Evolutionary conservation across 108 stramenopile species (phyloP), one percentile per base, ranked within the genome.

Genomic region (Nitzschia inconspicua): DNA sequence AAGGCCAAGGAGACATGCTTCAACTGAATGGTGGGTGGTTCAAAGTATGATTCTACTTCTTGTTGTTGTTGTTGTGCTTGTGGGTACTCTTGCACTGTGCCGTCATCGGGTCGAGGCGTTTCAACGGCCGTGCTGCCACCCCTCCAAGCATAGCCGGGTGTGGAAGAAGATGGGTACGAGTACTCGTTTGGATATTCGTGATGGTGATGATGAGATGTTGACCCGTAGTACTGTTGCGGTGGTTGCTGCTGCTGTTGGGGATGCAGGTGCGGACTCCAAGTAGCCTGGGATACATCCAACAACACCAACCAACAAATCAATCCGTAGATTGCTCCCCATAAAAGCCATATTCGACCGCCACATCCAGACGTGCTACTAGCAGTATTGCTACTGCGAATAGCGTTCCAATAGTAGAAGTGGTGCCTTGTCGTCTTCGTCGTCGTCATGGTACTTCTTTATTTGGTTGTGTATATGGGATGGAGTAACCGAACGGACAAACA

Each of bases 1-100:
- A 73, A 27, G 5, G 65, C 72, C 34, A 66, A 22, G 4, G 69
- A 28, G 5, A 63, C 34, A 10, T 70, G 61, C 43, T 70, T 49
- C 46, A 70, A 30, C 1, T 32, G 37, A 13, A 70, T 49, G 6
- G 35, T 70, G 4, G 69, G 69, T 19, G 60, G 43, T 28, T 30
- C 30, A 26, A 27, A 10, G 11, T 22, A 22, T 50, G 66, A 16
- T 24, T 20, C 9, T 23, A 37, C 14, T 28, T 56, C 35, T 30
- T 70, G 19, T 24, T 57, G 22, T 3, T 18, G 20, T 11, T 53
- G 36, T 13, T 49, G 47, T 11, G 16, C 14, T 13, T n/a, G 20
- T 34, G 16, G 29, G 30, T 16, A 29, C 4, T 44, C 20, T 11
- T 23, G 52, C 4, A 22, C 31, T 31, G 40, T 46, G 30, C 9